These are phyloP conservation scores for Kitagawia praeruptora DNA, from an alignment of 129 eudicot genomes.

Conservation along the genomic window DNA sequence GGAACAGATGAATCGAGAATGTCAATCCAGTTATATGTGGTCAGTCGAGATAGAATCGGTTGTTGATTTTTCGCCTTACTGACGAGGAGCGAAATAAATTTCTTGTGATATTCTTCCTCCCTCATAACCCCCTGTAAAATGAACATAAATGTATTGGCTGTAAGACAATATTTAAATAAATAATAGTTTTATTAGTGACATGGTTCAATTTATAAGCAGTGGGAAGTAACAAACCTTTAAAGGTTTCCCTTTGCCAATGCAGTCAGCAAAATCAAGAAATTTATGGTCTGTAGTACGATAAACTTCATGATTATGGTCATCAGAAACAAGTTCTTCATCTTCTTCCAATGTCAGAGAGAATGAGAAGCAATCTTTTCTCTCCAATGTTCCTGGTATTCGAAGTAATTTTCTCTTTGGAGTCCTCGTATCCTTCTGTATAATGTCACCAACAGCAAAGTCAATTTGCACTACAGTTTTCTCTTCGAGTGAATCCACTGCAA, in stretches of 20 bases:
- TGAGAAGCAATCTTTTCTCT: conserved; percentile 44
- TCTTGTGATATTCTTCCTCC: neutral
- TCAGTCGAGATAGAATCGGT: conserved; percentile 60
- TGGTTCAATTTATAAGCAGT: neutral
- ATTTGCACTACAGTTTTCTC: conserved; percentile 35
- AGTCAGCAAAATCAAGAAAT: conserved; percentile 53
- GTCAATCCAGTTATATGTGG: conserved; percentile 76
- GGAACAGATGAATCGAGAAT: conserved; percentile 56
- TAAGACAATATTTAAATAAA: neutral
- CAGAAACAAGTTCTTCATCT: conserved; percentile 27
- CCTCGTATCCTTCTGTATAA: conserved; percentile 24
- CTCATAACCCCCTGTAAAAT: conserved; percentile 27
- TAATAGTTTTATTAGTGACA: neutral
- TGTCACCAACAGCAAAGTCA: conserved; percentile 46
- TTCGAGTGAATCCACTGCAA: neutral
- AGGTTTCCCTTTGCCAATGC: conserved; percentile 52
- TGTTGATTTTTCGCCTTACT: conserved; percentile 49
- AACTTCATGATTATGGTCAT: conserved; percentile 22
- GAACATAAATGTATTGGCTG: too few relatives aligned
- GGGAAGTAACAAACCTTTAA: conserved; percentile 42
- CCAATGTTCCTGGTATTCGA: conserved; percentile 71
- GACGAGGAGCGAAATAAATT: neutral
- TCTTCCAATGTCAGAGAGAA: conserved; percentile 56
- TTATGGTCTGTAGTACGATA: conserved; percentile 45
- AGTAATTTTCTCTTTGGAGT: conserved; percentile 37